A percentile compares a stretch with the other conserved stretches of the same genome.
Evolutionary conservation across 345 rosid species (phyloP).

Genomic region (thale cress (Arabidopsis thaliana)): TAIR10.1 NC_003076.8:9814001-9814500

Average conservation of each 20-base stretch:
- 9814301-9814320: slow-evolving; percentile 66
- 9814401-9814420: neutral
- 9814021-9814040: neutral
- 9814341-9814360: slow-evolving; percentile 50
- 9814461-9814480: slow-evolving; percentile 65
- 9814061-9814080: neutral
- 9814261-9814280: slow-evolving; percentile 80
- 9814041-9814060: neutral
- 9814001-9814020: neutral
- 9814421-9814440: slow-evolving; percentile 7
- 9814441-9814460: slow-evolving; percentile 49
- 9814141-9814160: neutral
- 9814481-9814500: slow-evolving; percentile 86
- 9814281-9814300: slow-evolving; percentile 85
- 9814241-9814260: slow-evolving; percentile 20
- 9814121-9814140: neutral
- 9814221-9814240: neutral
- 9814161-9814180: neutral
- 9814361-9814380: neutral
- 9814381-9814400: slow-evolving; percentile 10
- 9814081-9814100: neutral
- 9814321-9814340: slow-evolving; percentile 90
- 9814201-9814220: neutral
- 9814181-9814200: neutral
- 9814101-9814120: neutral